A percentile compares a stretch with the other conserved stretches of the same genome.
These are phyloP conservation scores for Amborella trichopoda DNA, from an alignment of 164 flowering plant species.

Conservation along the genomic window DNA sequence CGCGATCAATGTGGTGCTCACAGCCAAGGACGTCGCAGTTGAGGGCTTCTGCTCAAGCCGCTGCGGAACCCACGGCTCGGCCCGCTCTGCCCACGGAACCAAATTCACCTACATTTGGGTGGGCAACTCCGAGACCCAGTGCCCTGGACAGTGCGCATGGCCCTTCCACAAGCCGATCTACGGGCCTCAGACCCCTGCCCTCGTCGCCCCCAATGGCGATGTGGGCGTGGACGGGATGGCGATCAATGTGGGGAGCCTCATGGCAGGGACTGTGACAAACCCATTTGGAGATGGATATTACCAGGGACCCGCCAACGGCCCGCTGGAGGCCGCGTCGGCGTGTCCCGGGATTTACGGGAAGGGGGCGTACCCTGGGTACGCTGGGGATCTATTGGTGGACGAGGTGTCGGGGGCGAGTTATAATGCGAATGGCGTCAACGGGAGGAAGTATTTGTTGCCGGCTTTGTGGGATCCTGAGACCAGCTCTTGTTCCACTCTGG, in stretches of 20 bases:
- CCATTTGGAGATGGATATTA: conserved; percentile 41
- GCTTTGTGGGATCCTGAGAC: conserved; percentile 28
- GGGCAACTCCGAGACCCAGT: conserved; percentile 42
- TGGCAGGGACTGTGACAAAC: conserved; percentile 47
- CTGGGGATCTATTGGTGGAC: conserved; percentile 28
- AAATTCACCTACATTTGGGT: conserved; percentile 32
- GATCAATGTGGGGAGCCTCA: conserved; percentile 31
- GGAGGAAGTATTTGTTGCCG: conserved; percentile 33
- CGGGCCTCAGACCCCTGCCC: conserved; percentile 35
- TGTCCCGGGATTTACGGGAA: conserved; percentile 36
- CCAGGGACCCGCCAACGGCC: conserved; percentile 27
- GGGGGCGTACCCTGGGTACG: conserved; percentile 39
- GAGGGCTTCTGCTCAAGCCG: conserved; percentile 37
- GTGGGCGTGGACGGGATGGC: conserved; percentile 49
- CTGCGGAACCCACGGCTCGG: conserved; percentile 35
- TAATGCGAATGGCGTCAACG: conserved; percentile 30
- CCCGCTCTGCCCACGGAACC: not conserved
- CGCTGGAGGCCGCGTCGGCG: conserved; percentile 38
- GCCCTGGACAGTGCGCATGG: conserved; percentile 58
- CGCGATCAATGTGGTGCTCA: conserved; percentile 22
- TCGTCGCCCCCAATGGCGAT: conserved; percentile 39
- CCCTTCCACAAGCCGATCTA: conserved; percentile 45
- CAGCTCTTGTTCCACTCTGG: conserved; percentile 12
- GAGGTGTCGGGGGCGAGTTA: conserved; percentile 25
- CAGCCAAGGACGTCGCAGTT: conserved; percentile 26